Evolutionary conservation across 768 basidiomycete species (phyloP).

Genomic region (Leccinum incarnatum): DNA sequence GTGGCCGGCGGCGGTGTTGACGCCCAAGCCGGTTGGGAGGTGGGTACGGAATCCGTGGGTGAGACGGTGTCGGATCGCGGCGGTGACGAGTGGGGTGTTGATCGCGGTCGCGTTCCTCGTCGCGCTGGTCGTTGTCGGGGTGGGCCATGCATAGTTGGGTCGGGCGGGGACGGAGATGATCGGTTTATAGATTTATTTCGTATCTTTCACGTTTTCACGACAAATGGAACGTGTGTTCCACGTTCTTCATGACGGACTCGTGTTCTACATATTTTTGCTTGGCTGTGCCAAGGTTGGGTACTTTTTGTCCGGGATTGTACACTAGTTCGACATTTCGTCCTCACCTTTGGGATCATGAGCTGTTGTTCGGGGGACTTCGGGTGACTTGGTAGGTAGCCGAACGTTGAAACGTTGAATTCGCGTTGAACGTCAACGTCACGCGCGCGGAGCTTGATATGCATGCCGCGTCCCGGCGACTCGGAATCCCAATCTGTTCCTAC

Average conservation of each 20-base stretch:
- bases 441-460: too few species aligned
- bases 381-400: too few species aligned
- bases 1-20: slow-evolving; percentile 18
- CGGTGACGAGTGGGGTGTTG: slow-evolving; percentile 54
- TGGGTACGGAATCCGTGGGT: slow-evolving; percentile 36
- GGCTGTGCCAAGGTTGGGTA: not conserved
- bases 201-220: not conserved
- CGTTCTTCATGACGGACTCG: not conserved
- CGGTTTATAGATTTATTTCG: not conserved
- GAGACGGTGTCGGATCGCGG: slow-evolving; percentile 55
- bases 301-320: too few species aligned
- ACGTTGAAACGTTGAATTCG: too few species aligned
- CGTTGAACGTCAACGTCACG: too few species aligned
- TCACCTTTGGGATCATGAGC: too few species aligned
- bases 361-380: too few species aligned
- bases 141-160: not conserved
- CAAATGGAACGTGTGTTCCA: not conserved
- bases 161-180: not conserved
- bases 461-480: too few species aligned
- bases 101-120: slow-evolving; percentile 49
- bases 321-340: slow-evolving; percentile 4
- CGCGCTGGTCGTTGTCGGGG: slow-evolving; percentile 41
- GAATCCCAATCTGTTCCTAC: too few species aligned
- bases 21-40: slow-evolving; percentile 18
- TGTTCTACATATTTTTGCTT: not conserved